Evolutionary conservation across 805 yeast species (phyloP), one percentile per base, ranked within the genome.

Genomic region (Kurtzmaniella fragi): DNA sequence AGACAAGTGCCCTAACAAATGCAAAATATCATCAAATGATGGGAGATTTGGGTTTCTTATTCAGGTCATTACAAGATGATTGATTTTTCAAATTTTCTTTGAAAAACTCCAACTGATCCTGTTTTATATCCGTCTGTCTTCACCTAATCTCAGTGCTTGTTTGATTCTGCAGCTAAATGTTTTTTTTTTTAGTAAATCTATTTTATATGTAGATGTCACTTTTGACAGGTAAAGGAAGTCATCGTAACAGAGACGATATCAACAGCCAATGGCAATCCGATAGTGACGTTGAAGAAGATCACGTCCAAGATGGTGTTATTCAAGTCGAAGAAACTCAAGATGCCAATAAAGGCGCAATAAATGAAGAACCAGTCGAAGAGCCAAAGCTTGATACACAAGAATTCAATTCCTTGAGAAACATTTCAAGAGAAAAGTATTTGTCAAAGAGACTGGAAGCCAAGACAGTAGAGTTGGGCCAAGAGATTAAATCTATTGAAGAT

Each of bases 401-500:
- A 17, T 41, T 37, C 31, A 41, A 39, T 3, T 14, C 28, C 6
- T 37, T 45, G 17, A 16, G 54, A 32, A 44, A 46, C 27, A 23
- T 34, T 4, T 57, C 61, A 10, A 39, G 59, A 25, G 46, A 41
- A 29, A 40, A 49, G n/a, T 56, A 56, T 36, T 43, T 56, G 10
- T 31, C 47, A 30, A 48, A 51, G 17, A 36, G 62, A 31, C 54
- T 56, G 32, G 41, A 42, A 14, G 31, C 43, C 25, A 55, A 56
- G 32, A 29, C 56, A 5, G 29, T 34, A 12, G 53, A 54, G 34
- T 37, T 54, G 10, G 43, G 47, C n/a, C 13, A 32, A 12, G 49
- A 56, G 35, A 35, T 58, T 2, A 34, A 37, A 3, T 42, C 37
- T 9, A 46, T 28, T 29, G 34, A 41, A 36, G 37, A 29, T 31